Percentiles rank a stretch among this genome's conserved stretches.
phyloP scores from a whole-genome alignment of 2,329 filamentous ascomycete species.

The Hymenotorrendiella dingleyae region DNA sequence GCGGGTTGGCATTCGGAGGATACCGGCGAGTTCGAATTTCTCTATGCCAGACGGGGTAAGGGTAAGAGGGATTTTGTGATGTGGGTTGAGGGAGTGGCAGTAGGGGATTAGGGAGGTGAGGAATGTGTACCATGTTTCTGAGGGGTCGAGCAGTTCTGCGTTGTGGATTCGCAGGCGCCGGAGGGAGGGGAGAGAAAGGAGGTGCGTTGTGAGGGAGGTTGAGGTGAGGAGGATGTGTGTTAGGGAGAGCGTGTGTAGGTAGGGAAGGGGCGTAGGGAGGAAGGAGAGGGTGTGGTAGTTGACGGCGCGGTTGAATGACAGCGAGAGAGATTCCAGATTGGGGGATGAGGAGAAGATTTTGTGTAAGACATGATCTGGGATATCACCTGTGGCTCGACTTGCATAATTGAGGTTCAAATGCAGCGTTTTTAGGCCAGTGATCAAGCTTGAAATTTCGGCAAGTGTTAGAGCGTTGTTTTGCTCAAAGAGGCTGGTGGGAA shows the following conservation, averaged over 20 bases:
- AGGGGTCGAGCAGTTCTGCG: not conserved
- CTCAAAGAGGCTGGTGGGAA: too few relatives aligned
- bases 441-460: too few relatives aligned
- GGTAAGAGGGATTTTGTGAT: too few relatives aligned
- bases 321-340: not conserved
- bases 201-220: not conserved
- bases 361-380: too few relatives aligned
- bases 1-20: constrained; percentile 1
- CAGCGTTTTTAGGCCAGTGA: too few relatives aligned
- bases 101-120: constrained; percentile 6
- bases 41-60: constrained; percentile 4
- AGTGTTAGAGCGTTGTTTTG: too few relatives aligned
- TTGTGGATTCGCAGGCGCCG: constrained; percentile 1
- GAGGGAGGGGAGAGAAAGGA: not conserved
- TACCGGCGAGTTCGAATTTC: constrained; percentile 13
- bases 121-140: constrained; percentile 6
- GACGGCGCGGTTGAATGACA: not conserved
- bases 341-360: not conserved
- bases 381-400: too few relatives aligned
- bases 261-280: not conserved
- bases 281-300: not conserved
- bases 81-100: too few relatives aligned
- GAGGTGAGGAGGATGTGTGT: not conserved
- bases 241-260: not conserved
- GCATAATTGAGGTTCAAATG: too few relatives aligned